Evolutionary conservation across 208 protist species (phyloP).

Genomic region (Balamuthia mandrillaris): DNA sequence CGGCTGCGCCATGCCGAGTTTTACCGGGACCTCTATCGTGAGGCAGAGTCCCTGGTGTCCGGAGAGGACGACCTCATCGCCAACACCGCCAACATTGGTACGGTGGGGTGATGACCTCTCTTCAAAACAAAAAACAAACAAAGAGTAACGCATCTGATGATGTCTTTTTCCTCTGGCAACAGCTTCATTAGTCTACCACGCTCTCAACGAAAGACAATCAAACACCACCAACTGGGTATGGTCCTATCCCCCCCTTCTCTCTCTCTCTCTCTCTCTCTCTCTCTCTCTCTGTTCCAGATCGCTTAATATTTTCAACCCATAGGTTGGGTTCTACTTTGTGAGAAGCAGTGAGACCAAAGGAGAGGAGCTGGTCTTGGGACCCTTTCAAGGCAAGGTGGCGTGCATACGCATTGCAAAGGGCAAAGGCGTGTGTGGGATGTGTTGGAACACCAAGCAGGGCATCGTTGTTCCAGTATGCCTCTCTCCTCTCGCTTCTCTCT

Average conservation of each 20-base stretch:
- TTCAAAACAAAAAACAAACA: too few relatives aligned
- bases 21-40: not conserved
- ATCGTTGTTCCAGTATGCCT: slow-evolving; percentile 62
- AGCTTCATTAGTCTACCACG: slow-evolving; percentile 33
- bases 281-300: not conserved
- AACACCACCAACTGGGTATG: slow-evolving; percentile 23
- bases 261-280: too few relatives aligned
- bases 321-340: slow-evolving; percentile 88
- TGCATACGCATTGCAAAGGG: slow-evolving; percentile 82
- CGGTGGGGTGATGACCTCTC: too few relatives aligned
- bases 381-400: slow-evolving; percentile 86
- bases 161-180: too few relatives aligned
- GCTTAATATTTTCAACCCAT: slow-evolving; percentile 73
- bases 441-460: slow-evolving; percentile 62
- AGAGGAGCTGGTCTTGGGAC: slow-evolving; percentile 84
- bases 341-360: slow-evolving; percentile 55
- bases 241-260: too few relatives aligned
- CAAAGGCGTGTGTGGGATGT: slow-evolving; percentile 82
- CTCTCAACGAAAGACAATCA: not conserved
- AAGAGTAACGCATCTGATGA: too few relatives aligned
- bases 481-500: too few relatives aligned
- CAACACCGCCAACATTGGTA: slow-evolving; percentile 30
- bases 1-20: not conserved
- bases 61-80: slow-evolving; percentile 26
- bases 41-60: not conserved